These are phyloP conservation scores for Kwoniella mangroviensis DNA, from an alignment of 768 basidiomycete genomes.

Conservation along the genomic window DNA sequence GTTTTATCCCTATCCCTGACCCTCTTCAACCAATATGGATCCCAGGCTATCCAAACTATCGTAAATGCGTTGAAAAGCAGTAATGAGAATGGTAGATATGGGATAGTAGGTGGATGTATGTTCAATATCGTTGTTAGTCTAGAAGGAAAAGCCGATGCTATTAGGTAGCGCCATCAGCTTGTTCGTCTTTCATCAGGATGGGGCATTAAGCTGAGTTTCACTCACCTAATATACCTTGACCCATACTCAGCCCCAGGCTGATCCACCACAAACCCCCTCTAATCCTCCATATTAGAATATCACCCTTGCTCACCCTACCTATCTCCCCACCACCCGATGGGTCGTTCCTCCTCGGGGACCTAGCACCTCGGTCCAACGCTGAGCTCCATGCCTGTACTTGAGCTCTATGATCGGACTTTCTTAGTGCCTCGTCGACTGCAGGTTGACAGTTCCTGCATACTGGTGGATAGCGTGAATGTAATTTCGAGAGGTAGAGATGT, in stretches of 20 bases:
- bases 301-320: slow-evolving; percentile 60
- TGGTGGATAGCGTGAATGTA: slow-evolving; percentile 83
- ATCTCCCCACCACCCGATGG: not conserved
- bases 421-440: slow-evolving; percentile 79
- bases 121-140: not conserved
- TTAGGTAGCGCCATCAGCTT: not conserved
- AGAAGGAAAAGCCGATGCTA: slow-evolving; percentile 5
- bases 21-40: slow-evolving; percentile 72
- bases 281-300: slow-evolving; percentile 70
- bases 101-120: not conserved
- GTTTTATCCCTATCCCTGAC: slow-evolving; percentile 18
- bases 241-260: slow-evolving; percentile 61
- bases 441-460: slow-evolving; percentile 78
- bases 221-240: slow-evolving; percentile 64
- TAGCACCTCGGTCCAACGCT: slow-evolving; percentile 70
- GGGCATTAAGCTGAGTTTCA: not conserved
- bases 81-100: slow-evolving; percentile 52
- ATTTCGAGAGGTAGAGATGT: slow-evolving; percentile 72
- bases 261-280: slow-evolving; percentile 71
- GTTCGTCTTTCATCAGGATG: slow-evolving; percentile 1
- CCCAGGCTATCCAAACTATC: slow-evolving; percentile 80
- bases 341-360: not conserved
- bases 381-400: slow-evolving; percentile 69
- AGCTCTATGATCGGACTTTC: slow-evolving; percentile 78
- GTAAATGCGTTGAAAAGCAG: slow-evolving; percentile 64